Evolutionary conservation across 257 asterid species (phyloP).

Genomic region (Solanum tarapatanum): DNA sequence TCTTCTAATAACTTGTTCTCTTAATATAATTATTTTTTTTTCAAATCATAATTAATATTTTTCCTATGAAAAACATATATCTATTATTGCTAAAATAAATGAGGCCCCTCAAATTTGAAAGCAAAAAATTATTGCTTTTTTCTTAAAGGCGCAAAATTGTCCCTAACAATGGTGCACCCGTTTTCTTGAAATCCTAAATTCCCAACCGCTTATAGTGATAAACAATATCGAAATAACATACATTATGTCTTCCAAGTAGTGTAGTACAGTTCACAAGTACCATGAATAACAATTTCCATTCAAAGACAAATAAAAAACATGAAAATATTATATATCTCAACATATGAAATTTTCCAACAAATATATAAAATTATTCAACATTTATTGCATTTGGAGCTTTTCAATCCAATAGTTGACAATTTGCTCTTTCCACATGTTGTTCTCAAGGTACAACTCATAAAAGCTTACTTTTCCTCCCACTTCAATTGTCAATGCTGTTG

Average conservation of each 20-base stretch:
- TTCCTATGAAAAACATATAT: rapidly evolving
- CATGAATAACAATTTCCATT: background rate
- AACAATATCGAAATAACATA: no score
- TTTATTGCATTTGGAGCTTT: constrained; percentile 4
- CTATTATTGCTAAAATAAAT: no score
- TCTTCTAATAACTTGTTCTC: no score
- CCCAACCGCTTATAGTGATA: no score
- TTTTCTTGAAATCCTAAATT: no score
- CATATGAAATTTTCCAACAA: background rate
- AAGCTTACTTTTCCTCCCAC: constrained; percentile 47
- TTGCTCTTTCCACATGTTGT: constrained; percentile 40
- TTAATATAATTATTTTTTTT: no score
- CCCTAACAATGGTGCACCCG: no score
- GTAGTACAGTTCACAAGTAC: background rate
- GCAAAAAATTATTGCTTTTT: no score
- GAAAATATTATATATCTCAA: background rate
- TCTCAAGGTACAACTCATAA: constrained; percentile 45
- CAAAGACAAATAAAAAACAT: background rate
- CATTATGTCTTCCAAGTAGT: no score
- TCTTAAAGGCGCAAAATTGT: rapidly evolving
- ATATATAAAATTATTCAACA: background rate
- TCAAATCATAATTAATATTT: no score
- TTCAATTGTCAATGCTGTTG: constrained; percentile 38
- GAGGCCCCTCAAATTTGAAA: no score
- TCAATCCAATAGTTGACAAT: constrained; percentile 23